Evolutionary conservation across 305 asterid genomes (phyloP), one percentile per base, ranked within the genome.

Genomic region (Salvia sclarea): DNA sequence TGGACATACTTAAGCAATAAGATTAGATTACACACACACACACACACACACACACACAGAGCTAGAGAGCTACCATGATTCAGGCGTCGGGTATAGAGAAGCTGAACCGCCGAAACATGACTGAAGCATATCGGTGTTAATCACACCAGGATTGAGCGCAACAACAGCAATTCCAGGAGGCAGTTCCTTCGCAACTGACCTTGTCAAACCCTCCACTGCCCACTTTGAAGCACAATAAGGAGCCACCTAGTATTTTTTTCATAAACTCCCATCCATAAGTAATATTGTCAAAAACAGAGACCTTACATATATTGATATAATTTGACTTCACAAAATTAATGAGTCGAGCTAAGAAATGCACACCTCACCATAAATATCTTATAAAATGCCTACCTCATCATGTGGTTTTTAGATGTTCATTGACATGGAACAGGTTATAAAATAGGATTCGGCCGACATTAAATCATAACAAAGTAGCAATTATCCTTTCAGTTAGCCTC

Each of bases 161-260:
- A 92, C 91, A 70, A 80, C 74, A 41, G 98, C 89, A 61, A 88
- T 25, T 70, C 91, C 97, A 69, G 88, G 77, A 65, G 98, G 97
- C 78, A 92, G 67, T 79, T 92, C 98, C 82, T 92, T 92, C 5
- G 97, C 97, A 35, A 82, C 89, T 28, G 98, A 80, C 76, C 83
- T 84, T 21, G 97, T 83, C 78, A 92, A 79, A 76, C 98, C 98
- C 69, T 92, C 97, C 35, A 90, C 78, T 31, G 98, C 98, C 98
- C 98, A 92, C 79, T 92, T 92, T 11, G 98, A 92, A 70, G 98
- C 96, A 77, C 98, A 92, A 77, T 92, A 92, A 16, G 98, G 98
- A 50, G 98, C 97, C 55, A 92, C 98, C 98, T 92, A 74, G 72
- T 18, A 71, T 71, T 54, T 69, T 59, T 68, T 53, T 45, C 45